Base-by-base conservation (phyloP, 139 green algal genomes). In the Protoeuglena noctilucae region DNA sequence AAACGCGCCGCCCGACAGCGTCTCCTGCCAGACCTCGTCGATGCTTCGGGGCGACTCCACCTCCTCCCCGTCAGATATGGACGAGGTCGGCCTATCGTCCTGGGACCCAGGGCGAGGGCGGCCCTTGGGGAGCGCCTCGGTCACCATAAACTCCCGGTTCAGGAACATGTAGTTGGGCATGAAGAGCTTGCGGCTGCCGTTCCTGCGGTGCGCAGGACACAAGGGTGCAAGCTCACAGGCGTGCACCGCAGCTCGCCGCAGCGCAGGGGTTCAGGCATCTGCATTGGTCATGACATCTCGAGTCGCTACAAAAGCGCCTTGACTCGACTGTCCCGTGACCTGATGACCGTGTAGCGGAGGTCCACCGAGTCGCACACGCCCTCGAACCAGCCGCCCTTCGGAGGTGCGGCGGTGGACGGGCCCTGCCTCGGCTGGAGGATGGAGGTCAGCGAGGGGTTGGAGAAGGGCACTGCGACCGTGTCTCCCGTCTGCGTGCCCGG, bases 121-220 rank as follows among this genome's bases (percentile, higher is more conserved):
- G n/a, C n/a, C n/a, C n/a, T n/a, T n/a, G n/a, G n/a, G n/a, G n/a
- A n/a, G n/a, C n/a, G n/a, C n/a, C n/a, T 82, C 74, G 27, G 74
- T 2, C 4, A 86, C 72, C 54, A 86, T 66, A 59, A 86, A 86
- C 56, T 80, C 68, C 16, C 67, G 65, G 18, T 64, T 77, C 22
- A 86, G 46, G 51, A 86, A 86, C 3, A 61, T 56, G 2, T 53
- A 57, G 61, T 86, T 86, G 45, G 78, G 78, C 41, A 86, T 67
- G 50, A 73, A 71, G 26, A 86, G 64, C 31, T 65, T 57, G 2
- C 72, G 61, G 3, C 52, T 43, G 2, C 77, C 77, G 48, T 76
- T 71, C 21, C 67, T 66, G 18, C 82, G 58, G 3, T 64, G 62
- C 14, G 73, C 67, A 76, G 56, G 28, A 16, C 3, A 40, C 16